These are phyloP conservation scores for Cercospora sojina DNA, from an alignment of 2,329 filamentous ascomycete species.

Conservation along the genomic window DNA sequence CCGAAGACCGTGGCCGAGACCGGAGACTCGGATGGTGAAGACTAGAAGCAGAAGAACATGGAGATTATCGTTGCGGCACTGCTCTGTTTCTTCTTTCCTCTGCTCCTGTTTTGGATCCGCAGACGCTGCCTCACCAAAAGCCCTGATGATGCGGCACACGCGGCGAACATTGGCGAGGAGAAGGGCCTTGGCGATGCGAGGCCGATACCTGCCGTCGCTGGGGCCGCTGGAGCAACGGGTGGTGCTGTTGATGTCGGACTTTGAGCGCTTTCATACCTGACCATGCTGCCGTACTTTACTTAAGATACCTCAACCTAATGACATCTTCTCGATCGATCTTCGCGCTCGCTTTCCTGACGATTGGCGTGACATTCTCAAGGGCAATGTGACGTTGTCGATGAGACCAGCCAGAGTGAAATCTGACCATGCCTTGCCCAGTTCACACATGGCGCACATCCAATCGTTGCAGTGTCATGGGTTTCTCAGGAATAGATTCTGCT, in stretches of 20 bases:
- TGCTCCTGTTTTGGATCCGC: background rate
- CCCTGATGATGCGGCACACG: background rate
- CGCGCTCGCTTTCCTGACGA: background rate
- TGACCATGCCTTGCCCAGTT: background rate
- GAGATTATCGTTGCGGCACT: background rate
- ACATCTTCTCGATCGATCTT: background rate
- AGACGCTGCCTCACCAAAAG: background rate
- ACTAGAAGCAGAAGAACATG: background rate
- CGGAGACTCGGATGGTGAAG: no score
- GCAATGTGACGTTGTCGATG: background rate
- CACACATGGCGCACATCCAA: background rate
- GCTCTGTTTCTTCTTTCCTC: background rate
- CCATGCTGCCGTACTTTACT: background rate
- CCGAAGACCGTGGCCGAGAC: no score
- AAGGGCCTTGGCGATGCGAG: background rate
- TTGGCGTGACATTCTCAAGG: background rate
- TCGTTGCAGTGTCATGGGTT: background rate
- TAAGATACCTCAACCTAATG: background rate
- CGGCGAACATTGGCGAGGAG: background rate
- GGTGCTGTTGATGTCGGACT: background rate
- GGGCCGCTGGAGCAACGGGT: background rate
- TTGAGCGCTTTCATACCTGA: background rate
- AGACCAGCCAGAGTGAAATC: no score
- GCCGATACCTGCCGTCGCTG: background rate
- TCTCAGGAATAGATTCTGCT: background rate